Base-by-base conservation (phyloP, 1,284 basidiomycete genomes). In the Melampsora larici-populina region DNA sequence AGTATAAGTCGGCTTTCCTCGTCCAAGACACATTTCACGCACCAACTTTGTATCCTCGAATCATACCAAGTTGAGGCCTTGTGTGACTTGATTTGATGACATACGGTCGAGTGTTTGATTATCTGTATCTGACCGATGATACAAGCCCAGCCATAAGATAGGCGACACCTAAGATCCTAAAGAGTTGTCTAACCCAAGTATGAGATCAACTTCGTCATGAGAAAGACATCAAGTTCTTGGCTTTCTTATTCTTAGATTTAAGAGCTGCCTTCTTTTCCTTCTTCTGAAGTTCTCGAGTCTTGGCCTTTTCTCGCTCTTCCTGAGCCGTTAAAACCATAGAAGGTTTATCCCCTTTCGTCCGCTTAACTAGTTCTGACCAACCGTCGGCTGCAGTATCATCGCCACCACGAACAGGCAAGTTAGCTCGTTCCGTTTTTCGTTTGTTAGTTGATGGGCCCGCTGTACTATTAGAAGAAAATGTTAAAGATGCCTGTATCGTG, bases 151-250 rank as follows among this genome's bases (percentile, higher is more conserved):
- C 40, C 36, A 36, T 9, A 36, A 36, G 36, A 9, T 36, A 36
- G 3, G 36, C 5, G 36, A 36, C 36, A 36, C 40, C 40, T 13
- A 7, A 43, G 11, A 1, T 43, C 40, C 1, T 43, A 1, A 43
- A 43, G 11, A 43, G 9, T 9, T 36, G 5, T 36, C 9, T 36
- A 3, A 36, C 9, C 36, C 36, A 9, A 3, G 36, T 43, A 43
- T 13, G 40, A 43, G 13, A 11, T 4, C 3, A 36, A 43, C 11
- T n/a, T n/a, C 18, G 31, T 76, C 40, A 76, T 68, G 74, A 76
- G 69, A 78, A 78, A 8, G 75, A 78, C 75, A 78, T 78, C n/a
- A 78, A 43, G 29, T 67, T 70, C 40, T 78, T 78, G 33, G 75
- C 75, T 66, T 78, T 78, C 62, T 78, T 78, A 24, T 78, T 78